These are phyloP conservation scores for Pythium insidiosum DNA, from an alignment of 352 stramenopile species.

Conservation along the genomic window DNA sequence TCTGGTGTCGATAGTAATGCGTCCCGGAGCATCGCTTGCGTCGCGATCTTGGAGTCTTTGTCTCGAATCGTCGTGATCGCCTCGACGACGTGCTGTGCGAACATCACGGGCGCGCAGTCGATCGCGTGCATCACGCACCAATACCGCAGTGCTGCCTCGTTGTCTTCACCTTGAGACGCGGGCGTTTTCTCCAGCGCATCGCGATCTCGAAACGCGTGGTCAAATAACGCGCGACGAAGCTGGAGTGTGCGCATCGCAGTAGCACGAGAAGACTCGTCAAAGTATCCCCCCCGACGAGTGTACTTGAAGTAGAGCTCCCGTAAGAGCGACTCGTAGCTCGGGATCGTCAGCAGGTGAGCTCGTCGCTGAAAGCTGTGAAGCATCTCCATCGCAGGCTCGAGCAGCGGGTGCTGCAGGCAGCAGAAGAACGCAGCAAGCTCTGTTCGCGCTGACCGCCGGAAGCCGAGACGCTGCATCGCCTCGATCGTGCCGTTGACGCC, in stretches of 20 bases:
- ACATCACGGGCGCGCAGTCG: constrained; percentile 51
- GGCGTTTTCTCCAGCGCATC: constrained; percentile 19
- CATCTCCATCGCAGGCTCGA: constrained; percentile 24
- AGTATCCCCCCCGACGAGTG: constrained; percentile 39
- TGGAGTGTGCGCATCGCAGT: constrained; percentile 52
- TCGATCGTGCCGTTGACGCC: constrained; percentile 45
- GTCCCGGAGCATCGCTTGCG: constrained; percentile 33
- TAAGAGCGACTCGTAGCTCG: constrained; percentile 62
- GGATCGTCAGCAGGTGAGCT: constrained; percentile 35
- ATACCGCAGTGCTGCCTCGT: constrained; percentile 25
- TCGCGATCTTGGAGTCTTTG: constrained; percentile 48
- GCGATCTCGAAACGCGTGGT: constrained; percentile 36
- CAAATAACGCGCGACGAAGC: constrained; percentile 46
- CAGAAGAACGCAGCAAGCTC: constrained; percentile 59
- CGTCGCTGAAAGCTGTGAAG: constrained; percentile 40
- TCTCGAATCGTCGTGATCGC: constrained; percentile 62
- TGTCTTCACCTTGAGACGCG: neutral
- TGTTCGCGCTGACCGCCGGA: constrained; percentile 38
- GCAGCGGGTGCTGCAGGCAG: constrained; percentile 38
- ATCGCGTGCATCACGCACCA: constrained; percentile 38
- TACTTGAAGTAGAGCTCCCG: constrained; percentile 78
- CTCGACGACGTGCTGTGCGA: constrained; percentile 62
- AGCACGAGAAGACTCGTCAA: constrained; percentile 52
- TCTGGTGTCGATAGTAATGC: constrained; percentile 40
- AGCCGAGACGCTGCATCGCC: constrained; percentile 29